Evolutionary conservation across 1,284 basidiomycete genomes (phyloP), one percentile per base, ranked within the genome.

Genomic region (Vanrija sp.): DNA sequence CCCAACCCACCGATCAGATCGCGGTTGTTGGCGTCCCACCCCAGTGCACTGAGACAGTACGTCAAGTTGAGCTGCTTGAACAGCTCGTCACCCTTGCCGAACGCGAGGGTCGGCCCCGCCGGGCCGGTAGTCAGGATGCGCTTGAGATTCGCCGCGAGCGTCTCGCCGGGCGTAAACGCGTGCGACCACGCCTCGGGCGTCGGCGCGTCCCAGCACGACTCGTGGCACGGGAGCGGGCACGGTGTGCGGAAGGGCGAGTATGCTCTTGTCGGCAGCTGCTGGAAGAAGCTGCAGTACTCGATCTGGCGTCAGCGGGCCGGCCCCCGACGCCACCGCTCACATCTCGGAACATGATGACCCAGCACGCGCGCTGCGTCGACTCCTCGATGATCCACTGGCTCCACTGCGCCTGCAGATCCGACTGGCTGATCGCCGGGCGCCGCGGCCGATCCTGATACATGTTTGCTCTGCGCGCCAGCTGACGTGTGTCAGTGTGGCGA

Each of bases 261-360:
- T 6, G 55, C 55, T 7, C 55, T 39, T 6, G 40, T 44, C 6
- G 55, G 50, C 3, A 57, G 50, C 38, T 57, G 50, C 7, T 48
- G 38, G 42, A 51, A 57, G 42, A 57, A 52, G 9, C 28, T 49
- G 14, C 50, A 50, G 42, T 57, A 57, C 26, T 52, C 55, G 18
- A 52, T 57, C 23, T 51, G 14, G 6, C 19, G 14, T 38, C 29
- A 38, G 18, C 19, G 16, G 10, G 5, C n/a, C n/a, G n/a, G n/a
- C n/a, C n/a, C n/a, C n/a, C n/a, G n/a, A n/a, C 16, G n/a, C 14
- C 9, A 6, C 23, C 14, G 15, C n/a, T 6, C 25, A 21, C 8
- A 38, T 54, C 53, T 16, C 53, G 43, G n/a, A 55, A 45, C 6
- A 55, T 42, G 26, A 55, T 55, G 23, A 49, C 16, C 53, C 53